These are phyloP conservation scores for Tolypocladium endophyticum DNA, from an alignment of 2,329 filamentous ascomycete genomes.

Conservation along the genomic window DNA sequence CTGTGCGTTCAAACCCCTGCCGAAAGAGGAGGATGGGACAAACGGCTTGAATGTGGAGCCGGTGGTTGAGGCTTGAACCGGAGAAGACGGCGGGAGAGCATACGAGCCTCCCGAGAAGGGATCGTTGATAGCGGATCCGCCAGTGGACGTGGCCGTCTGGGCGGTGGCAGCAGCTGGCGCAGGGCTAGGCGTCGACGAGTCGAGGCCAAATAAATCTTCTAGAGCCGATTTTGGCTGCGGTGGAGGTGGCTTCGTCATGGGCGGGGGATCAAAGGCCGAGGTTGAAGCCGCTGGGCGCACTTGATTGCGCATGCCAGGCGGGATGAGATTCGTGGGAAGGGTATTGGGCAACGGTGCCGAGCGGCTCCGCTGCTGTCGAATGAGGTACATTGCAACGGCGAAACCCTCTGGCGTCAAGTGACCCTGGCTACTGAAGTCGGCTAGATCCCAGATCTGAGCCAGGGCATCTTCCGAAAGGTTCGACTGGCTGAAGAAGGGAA, in stretches of 20 bases:
- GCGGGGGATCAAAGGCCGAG: conserved; percentile 42
- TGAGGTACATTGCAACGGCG: conserved; percentile 94
- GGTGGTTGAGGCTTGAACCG: conserved; percentile 36
- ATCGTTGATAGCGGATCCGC: conserved; percentile 56
- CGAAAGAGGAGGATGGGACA: conserved; percentile 84
- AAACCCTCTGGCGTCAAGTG: conserved; percentile 83
- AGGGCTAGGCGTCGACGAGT: conserved; percentile 46
- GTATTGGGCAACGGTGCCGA: conserved; percentile 55
- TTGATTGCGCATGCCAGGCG: conserved; percentile 70
- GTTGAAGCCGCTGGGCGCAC: conserved; percentile 37
- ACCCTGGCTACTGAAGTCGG: conserved; percentile 86
- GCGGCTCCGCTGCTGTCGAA: conserved; percentile 74
- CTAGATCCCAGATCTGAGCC: conserved; percentile 93
- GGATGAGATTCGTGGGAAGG: conserved; percentile 73
- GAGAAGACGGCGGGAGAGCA: conserved; percentile 41
- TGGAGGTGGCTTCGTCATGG: conserved; percentile 24
- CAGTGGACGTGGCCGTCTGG: conserved; percentile 58
- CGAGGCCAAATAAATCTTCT: conserved; percentile 88
- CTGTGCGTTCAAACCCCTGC: conserved; percentile 68
- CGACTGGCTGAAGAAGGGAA: conserved; percentile 88
- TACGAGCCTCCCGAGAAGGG: conserved; percentile 47
- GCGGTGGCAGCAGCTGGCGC: conserved; percentile 41
- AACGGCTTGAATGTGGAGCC: conserved; percentile 72
- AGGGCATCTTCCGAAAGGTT: conserved; percentile 79
- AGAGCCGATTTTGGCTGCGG: conserved; percentile 66